Base-by-base conservation (phyloP, 106 monocot species). In the Platanthera guangdongensis region DNA sequence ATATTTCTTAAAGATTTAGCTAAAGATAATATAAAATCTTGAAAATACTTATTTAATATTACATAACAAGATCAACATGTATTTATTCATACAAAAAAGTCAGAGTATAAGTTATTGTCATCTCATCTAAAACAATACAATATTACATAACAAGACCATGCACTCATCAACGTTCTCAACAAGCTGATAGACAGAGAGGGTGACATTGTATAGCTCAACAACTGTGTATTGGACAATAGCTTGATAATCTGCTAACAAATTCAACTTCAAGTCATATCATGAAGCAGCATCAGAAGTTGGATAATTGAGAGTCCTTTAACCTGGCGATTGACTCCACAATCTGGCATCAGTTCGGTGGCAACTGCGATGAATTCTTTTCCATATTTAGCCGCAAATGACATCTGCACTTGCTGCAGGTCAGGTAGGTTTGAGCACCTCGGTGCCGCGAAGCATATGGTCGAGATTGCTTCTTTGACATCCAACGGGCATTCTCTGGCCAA, bases 381-480 rank as follows among this genome's bases (percentile, higher is more conserved):
- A 77, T 99, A 99, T 79, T 99, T 99, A 50, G 72, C 82, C 70
- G 86, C 86, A 83, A 99, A 94, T 68, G 87, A 59, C 88, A 94
- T 88, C 75, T 94, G 99, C 54, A 94, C 90, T 73, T 99, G 94
- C 73, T 87, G 91, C 19, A 99, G 85, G 79, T 99, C 99, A 53
- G 90, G 94, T 50, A 99, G 81, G 78, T 99, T 94, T n/a, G 94
- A 79, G 72, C 99, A 99, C 76, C 99, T 90, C 63, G 88, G 99
- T 80, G 94, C 99, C 70, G 99, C 94, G 80, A 99, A 99, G 75
- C 99, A 99, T 73, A 99, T 82, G 79, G 87, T 99, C 11, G 99
- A 99, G 75, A 99, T 92, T 85, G 99, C 94, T 86, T 99, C 99
- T 86, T 99, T 99, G 51, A 99, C 86, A 81, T 99, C 99, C 30